Percentiles rank a stretch among this genome's conserved stretches.
These are phyloP conservation scores for Coemansia sp. DNA, from an alignment of 192 early-diverging fungal species.

Conservation along the genomic window DNA sequence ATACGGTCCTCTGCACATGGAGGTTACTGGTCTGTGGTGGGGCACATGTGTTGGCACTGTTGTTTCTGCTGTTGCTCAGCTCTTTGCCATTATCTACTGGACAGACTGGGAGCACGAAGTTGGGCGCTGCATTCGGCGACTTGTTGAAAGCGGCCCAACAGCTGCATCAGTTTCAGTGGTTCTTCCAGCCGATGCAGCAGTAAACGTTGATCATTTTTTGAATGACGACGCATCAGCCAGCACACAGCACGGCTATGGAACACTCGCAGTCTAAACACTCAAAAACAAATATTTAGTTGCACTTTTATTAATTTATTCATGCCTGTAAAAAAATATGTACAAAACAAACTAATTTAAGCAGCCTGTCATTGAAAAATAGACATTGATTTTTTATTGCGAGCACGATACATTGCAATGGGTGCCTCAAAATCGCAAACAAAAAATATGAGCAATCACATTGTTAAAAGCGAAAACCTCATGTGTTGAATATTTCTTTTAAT, in stretches of 20 bases:
- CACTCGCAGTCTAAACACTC: not conserved
- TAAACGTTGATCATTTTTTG: not conserved
- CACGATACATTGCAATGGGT: no score
- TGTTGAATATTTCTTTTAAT: no score
- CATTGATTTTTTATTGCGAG: no score
- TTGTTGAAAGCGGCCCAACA: constrained; percentile 18
- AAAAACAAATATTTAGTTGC: no score
- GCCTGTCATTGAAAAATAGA: no score
- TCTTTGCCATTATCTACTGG: constrained; percentile 15
- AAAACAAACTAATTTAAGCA: no score
- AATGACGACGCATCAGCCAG: not conserved
- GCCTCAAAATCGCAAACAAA: no score
- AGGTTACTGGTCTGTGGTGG: constrained; percentile 65
- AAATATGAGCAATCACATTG: no score
- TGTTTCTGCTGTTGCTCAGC: constrained; percentile 22
- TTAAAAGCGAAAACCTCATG: no score
- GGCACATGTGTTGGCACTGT: constrained; percentile 56
- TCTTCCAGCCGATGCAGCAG: not conserved
- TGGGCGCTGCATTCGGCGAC: constrained; percentile 30
- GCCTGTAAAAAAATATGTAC: no score
- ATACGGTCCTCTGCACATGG: constrained; percentile 54
- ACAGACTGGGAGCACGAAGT: constrained; percentile 35
- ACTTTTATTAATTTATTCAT: not conserved
- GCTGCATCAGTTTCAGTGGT: not conserved
- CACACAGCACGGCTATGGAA: not conserved